phyloP scores from a whole-genome alignment of 495 filamentous ascomycete genomes.

The Tuber microsphaerosporum region DNA sequence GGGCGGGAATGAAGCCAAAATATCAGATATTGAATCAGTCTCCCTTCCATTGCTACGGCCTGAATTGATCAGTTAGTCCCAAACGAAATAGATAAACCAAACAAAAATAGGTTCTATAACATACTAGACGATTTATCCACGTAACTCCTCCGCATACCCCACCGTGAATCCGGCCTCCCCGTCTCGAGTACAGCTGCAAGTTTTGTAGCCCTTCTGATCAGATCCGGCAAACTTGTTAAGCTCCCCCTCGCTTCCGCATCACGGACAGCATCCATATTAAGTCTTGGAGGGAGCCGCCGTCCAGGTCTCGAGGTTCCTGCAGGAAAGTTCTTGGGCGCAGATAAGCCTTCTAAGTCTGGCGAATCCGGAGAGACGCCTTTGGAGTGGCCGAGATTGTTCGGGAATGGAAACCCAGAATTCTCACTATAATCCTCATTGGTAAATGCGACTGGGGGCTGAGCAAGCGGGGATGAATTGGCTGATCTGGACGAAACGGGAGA shows the following conservation, averaged over 20 bases:
- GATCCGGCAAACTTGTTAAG: slow-evolving; percentile 80
- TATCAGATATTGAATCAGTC: slow-evolving; percentile 70
- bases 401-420: slow-evolving; percentile 11
- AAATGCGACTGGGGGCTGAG: slow-evolving; percentile 15
- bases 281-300: slow-evolving; percentile 49
- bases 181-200: slow-evolving; percentile 82
- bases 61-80: slow-evolving; percentile 19
- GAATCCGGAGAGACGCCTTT: slow-evolving; percentile 36
- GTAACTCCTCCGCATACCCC: slow-evolving; percentile 29
- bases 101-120: not conserved
- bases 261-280: slow-evolving; percentile 72
- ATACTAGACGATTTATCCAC: slow-evolving; percentile 30
- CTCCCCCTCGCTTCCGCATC: slow-evolving; percentile 77
- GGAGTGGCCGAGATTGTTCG: slow-evolving; percentile 42
- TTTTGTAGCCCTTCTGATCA: slow-evolving; percentile 80
- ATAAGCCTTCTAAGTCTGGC: not conserved
- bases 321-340: not conserved
- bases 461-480: slow-evolving; percentile 13
- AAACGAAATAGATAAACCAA: not conserved
- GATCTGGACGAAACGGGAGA: slow-evolving; percentile 16
- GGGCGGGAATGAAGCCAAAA: slow-evolving; percentile 84
- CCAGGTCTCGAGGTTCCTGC: slow-evolving; percentile 20
- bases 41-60: slow-evolving; percentile 44
- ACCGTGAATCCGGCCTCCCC: slow-evolving; percentile 56
- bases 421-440: slow-evolving; percentile 10